Percentiles rank a stretch among this genome's conserved stretches.
Evolutionary conservation across 495 filamentous ascomycete genomes (phyloP).

Genomic region (Beverwykella pulmonaria): DNA sequence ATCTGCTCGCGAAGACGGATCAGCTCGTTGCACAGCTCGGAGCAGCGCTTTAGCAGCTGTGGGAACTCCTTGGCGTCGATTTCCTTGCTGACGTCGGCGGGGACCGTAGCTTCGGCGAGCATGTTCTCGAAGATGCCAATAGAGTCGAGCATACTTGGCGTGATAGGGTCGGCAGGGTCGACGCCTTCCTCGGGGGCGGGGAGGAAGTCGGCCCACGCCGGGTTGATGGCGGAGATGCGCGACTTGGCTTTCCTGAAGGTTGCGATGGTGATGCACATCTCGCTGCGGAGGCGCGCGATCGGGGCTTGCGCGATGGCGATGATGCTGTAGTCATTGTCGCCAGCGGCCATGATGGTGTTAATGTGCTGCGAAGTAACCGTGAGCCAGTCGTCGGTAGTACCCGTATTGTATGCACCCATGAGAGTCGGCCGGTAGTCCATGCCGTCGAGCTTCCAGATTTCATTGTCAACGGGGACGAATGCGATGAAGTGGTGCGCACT

Average conservation of each 20-base stretch:
- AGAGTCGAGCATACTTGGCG: neutral
- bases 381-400: conserved; percentile 50
- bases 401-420: conserved; percentile 58
- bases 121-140: conserved; percentile 12
- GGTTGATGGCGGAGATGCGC: conserved; percentile 42
- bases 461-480: conserved; percentile 73
- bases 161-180: neutral
- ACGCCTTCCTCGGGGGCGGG: neutral
- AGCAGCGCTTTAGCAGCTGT: conserved; percentile 43
- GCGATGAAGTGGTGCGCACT: conserved; percentile 83
- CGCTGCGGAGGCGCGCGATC: conserved; percentile 46
- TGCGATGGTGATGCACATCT: conserved; percentile 55
- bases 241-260: conserved; percentile 45
- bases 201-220: conserved; percentile 41
- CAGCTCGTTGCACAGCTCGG: conserved; percentile 25
- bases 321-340: conserved; percentile 62
- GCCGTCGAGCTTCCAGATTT: conserved; percentile 90
- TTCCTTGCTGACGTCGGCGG: neutral
- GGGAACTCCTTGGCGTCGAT: conserved; percentile 26
- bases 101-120: neutral
- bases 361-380: conserved; percentile 51
- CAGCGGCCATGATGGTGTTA: conserved; percentile 21
- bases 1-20: conserved; percentile 19
- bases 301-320: conserved; percentile 60
- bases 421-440: conserved; percentile 71